Evolutionary conservation across 495 filamentous ascomycete genomes (phyloP), one percentile per base, ranked within the genome.

Genomic region (Xylona heveae): DNA sequence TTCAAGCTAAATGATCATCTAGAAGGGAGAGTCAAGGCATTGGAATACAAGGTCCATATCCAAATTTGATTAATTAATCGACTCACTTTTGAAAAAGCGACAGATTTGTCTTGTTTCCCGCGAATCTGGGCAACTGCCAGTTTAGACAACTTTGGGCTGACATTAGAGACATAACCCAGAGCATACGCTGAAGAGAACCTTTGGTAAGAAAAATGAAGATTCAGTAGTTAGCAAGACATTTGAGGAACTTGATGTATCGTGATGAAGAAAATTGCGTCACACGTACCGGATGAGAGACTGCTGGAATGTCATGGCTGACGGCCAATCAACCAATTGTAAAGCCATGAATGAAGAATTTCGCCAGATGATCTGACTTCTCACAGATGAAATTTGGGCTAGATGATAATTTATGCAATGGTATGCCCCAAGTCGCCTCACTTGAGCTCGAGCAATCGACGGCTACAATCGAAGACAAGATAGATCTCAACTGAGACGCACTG

Each of bases 121-220:
- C 64, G 43, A 16, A 51, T 48, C 25, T 60, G 54, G 24, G 69
- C 43, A 40, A 69, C 61, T 20, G 62, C 61, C 36, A 78, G 9
- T 21, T n/a, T 28, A 18, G 25, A 46, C 12, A 79, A 41, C 42
- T 70, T 65, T 6, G 79, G 78, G 19, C 64, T 64, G 19, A 79
- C 63, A 30, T 65, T 65, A 22, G 73, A 79, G 18, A 73, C 55
- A 57, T 81, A 82, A 19, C 75, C 79, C 35, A 90, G 49, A 6
- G 67, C 52, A 49, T 81, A 90, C 30, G 79, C 80, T 33, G 69
- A 69, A 29, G 79, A 47, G 35, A 80, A 58, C 13, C 79, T 81
- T n/a, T n/a, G n/a, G n/a, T n/a, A n/a, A n/a, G n/a, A n/a, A n/a
- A n/a, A n/a, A 40, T 12, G 38, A 35, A 20, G 10, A 23, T n/a